A percentile compares a stretch with the other conserved stretches of the same genome.
Evolutionary conservation across 805 yeast species (phyloP).

Genomic region (Scheffersomyces coipomensis): DNA sequence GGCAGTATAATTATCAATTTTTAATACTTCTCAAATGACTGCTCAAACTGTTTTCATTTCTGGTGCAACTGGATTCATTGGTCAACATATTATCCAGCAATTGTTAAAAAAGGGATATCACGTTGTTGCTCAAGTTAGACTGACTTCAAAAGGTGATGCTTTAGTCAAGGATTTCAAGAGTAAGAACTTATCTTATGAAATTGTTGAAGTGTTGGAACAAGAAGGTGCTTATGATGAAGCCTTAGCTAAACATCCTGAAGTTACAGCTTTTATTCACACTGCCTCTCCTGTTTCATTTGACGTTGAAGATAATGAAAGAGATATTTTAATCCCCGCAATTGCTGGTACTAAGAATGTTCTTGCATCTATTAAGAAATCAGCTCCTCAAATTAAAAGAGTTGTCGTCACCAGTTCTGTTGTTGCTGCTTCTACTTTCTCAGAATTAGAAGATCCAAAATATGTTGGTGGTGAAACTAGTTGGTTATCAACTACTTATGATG

Average conservation of each 20-base stretch:
- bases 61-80: constrained; percentile 57
- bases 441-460: constrained; percentile 21
- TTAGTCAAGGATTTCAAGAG: constrained; percentile 10
- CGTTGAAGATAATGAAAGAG: constrained; percentile 15
- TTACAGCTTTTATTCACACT: constrained; percentile 24
- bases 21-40: too few species aligned
- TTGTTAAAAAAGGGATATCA: constrained; percentile 39
- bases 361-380: constrained; percentile 41
- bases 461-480: constrained; percentile 43
- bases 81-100: constrained; percentile 44
- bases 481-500: constrained; percentile 52
- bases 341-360: constrained; percentile 23
- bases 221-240: constrained; percentile 26
- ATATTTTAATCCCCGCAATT: constrained; percentile 25
- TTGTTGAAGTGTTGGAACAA: constrained; percentile 19
- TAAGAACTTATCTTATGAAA: constrained; percentile 16
- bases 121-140: constrained; percentile 54
- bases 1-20: too few species aligned
- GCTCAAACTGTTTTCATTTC: constrained; percentile 45
- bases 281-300: constrained; percentile 25
- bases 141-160: constrained; percentile 42
- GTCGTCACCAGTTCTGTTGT: constrained; percentile 55
- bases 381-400: constrained; percentile 39
- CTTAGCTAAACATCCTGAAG: constrained; percentile 23
- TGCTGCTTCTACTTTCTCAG: constrained; percentile 32